Base-by-base conservation (phyloP, 2,329 filamentous ascomycete species). In the Claviceps maximensis region DNA sequence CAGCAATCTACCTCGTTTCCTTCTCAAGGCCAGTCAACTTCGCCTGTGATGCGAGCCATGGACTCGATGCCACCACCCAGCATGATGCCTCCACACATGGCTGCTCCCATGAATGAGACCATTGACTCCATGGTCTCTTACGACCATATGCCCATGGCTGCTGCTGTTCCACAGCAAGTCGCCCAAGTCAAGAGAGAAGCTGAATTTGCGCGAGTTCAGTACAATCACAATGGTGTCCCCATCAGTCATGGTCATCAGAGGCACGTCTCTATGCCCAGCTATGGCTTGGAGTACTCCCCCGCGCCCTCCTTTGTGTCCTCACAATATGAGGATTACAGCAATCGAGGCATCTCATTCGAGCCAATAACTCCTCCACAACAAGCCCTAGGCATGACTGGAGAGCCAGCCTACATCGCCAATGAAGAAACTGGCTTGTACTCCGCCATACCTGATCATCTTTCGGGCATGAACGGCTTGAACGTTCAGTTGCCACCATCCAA, bases 281-380 rank as follows among this genome's bases (percentile, higher is more conserved):
- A 95, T 67, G 79, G 74, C 48, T 84, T 97, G 68, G 93, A 98
- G 71, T 98, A 97, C 74, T 98, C 93, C 17, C 93, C 93, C 51
- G 93, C 93, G 0, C 93, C 93, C 2, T 97, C 93, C 1, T 97
- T 97, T 64, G 90, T 95, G 51, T 97, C 93, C n/a, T 97, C 93
- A 1, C 90, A 96, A 63, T 95, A 91, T 63, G 93, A 97, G 66
- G 91, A 97, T 68, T 98, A 96, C 76, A 95, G 89, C 79, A 91
- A 90, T 67, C 86, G 93, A 54, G 93, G 89, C 50, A 83, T 97
- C 63, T 97, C 91, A 2, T 98, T 91, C 67, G 93, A 98, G 76
- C 93, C 93, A 51, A 83, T 98, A 61, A 98, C 93, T 0, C 93
- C 93, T 54, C 93, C 93, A 17, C 93, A 97, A 67, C 89, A 96